Evolutionary conservation across 2,329 filamentous ascomycete species (phyloP), one percentile per base, ranked within the genome.

Genomic region (Claviceps fusiformis): DNA sequence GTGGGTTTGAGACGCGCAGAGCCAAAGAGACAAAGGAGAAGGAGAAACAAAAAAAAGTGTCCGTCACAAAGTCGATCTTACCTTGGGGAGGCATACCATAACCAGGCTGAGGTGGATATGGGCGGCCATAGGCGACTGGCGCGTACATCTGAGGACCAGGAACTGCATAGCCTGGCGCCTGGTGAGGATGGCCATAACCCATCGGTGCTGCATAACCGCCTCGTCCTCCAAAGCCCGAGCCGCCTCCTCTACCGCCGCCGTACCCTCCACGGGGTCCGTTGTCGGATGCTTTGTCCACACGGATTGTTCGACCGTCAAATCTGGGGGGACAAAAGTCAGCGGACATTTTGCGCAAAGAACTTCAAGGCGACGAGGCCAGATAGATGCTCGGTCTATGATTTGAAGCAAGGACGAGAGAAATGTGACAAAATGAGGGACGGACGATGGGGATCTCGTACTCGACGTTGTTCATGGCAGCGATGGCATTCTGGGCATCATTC

Each of bases 281-380:
- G 71, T 96, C 91, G 56, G 89, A 91, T 59, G 91, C 93, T 72
- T 91, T 95, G 75, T 97, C 92, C 61, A 98, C 92, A 63, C 92
- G 90, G 70, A 98, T 96, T 61, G 82, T 83, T 64, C 92, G 89
- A 61, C 92, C 92, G 71, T 97, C 91, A 71, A 97, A 95, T 65
- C 91, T 95, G 44, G 43, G 29, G 24, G 15, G 10, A 29, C 48
- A 54, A 54, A 37, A 11, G 53, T 58, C 43, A 53, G 55, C 53
- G 54, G 33, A 29, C 35, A 59, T 4, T 15, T 50, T 37, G 48
- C 35, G 48, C 48, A 54, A 54, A 47, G 17, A 27, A 31, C 5
- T 47, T 47, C 17, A 19, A 19, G 45, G 48, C 52, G 50, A 51
- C 50, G 50, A 19, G 50, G 41, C 46, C 43, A 33, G 44, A 53